A percentile compares a stretch with the other conserved stretches of the same genome.
phyloP scores from a whole-genome alignment of 352 stramenopile species.

The Phytopythium litorale region DNA sequence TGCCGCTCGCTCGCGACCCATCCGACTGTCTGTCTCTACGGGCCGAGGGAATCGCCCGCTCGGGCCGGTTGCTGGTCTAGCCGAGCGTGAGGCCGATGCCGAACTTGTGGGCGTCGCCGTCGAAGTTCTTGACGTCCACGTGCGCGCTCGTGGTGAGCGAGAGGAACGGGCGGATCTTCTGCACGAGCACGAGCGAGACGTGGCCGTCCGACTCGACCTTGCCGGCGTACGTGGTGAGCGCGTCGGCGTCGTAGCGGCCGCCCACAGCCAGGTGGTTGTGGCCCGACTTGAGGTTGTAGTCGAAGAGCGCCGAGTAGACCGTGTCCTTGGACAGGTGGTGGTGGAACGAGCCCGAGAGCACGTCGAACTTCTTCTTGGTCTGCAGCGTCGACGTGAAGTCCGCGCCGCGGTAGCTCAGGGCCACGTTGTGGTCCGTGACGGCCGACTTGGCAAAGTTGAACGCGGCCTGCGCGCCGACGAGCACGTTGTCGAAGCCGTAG shows the following conservation, averaged over 20 bases:
- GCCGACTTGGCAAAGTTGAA: constrained; percentile 83
- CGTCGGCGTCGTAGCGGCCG: constrained; percentile 79
- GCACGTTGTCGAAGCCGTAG: constrained; percentile 77
- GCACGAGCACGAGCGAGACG: constrained; percentile 78
- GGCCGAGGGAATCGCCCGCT: neutral
- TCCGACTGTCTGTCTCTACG: constrained; percentile 3
- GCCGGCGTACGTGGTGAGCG: constrained; percentile 76
- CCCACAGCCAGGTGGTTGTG: constrained; percentile 79
- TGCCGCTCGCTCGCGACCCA: neutral
- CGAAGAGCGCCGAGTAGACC: constrained; percentile 84
- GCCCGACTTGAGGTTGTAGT: constrained; percentile 87
- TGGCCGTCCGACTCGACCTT: constrained; percentile 88
- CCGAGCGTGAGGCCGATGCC: constrained; percentile 84
- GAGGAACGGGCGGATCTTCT: constrained; percentile 86
- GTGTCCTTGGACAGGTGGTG: constrained; percentile 80
- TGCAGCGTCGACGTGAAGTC: constrained; percentile 78
- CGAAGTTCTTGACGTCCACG: constrained; percentile 91
- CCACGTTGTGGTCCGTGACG: constrained; percentile 84
- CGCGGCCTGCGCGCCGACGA: constrained; percentile 62
- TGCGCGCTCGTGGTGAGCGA: constrained; percentile 80
- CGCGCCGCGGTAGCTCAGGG: constrained; percentile 64
- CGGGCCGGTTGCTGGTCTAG: constrained; percentile 28
- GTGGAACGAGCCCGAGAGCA: constrained; percentile 77
- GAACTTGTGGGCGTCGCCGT: constrained; percentile 90
- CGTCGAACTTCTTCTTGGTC: constrained; percentile 88